Percentiles rank a stretch among this genome's conserved stretches.
These are phyloP conservation scores for Pythium brassicae DNA, from an alignment of 352 stramenopile species.

Conservation along the genomic window DNA sequence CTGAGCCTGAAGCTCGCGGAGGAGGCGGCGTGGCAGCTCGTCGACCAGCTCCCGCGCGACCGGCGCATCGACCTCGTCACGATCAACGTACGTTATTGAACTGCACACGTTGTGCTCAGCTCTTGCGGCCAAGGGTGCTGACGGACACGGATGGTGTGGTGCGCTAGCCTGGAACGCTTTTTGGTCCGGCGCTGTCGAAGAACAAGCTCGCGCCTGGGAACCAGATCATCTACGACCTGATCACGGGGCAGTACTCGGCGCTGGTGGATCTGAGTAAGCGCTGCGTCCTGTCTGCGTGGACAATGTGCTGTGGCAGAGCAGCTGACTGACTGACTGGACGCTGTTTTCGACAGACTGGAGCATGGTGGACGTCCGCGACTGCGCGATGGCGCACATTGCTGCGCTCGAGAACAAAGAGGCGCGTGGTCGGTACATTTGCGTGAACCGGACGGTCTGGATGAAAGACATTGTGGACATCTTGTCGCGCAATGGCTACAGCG, in stretches of 20 bases:
- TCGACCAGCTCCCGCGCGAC: slow-evolving; percentile 79
- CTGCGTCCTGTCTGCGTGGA: neutral
- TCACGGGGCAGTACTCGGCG: slow-evolving; percentile 83
- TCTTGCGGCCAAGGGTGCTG: neutral
- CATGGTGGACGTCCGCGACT: slow-evolving; percentile 84
- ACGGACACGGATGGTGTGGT: neutral
- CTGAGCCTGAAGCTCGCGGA: slow-evolving; percentile 84
- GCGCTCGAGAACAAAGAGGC: slow-evolving; percentile 83
- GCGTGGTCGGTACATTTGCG: slow-evolving; percentile 81
- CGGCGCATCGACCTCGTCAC: slow-evolving; percentile 83
- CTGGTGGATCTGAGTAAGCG: slow-evolving; percentile 77
- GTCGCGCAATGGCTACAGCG: slow-evolving; percentile 79
- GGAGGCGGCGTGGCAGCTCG: slow-evolving; percentile 84
- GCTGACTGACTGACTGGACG: slow-evolving; percentile 1
- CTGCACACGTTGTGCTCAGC: neutral
- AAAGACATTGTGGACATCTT: slow-evolving; percentile 87
- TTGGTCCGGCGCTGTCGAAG: slow-evolving; percentile 79
- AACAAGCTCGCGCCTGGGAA: slow-evolving; percentile 80
- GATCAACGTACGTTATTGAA: slow-evolving; percentile 72
- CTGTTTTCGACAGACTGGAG: slow-evolving; percentile 65
- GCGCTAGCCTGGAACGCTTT: slow-evolving; percentile 66
- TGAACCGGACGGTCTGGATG: slow-evolving; percentile 84
- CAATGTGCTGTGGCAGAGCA: neutral
- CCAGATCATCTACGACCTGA: slow-evolving; percentile 85
- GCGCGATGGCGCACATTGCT: slow-evolving; percentile 71